These are phyloP conservation scores for Acrocalymma vagum DNA, from an alignment of 2,329 filamentous ascomycete species.

Conservation along the genomic window DNA sequence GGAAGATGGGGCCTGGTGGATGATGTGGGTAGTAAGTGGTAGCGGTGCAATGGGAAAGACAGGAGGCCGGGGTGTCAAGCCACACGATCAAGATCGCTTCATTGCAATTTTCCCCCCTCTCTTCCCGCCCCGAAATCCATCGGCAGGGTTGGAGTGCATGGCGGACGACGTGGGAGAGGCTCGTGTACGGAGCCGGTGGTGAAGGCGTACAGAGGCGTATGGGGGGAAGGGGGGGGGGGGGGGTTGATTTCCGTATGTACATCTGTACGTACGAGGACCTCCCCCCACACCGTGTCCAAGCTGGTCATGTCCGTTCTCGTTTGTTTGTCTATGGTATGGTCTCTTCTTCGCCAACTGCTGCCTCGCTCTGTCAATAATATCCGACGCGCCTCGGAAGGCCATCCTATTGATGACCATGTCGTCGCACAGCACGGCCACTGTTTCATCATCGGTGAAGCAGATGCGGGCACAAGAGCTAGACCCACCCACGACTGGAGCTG, in stretches of 20 bases:
- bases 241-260: no score
- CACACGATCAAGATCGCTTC: neutral
- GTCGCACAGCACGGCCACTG: constrained; percentile 3
- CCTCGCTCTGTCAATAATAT: constrained; percentile 3
- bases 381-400: constrained; percentile 19
- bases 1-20: neutral
- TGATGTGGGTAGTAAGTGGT: constrained; percentile 2
- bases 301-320: neutral
- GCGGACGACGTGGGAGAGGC: no score
- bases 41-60: constrained; percentile 1
- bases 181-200: no score
- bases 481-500: constrained; percentile 7
- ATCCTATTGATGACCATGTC: constrained; percentile 19
- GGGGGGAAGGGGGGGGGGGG: no score
- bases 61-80: constrained; percentile 7
- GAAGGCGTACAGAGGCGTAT: no score
- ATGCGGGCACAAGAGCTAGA: constrained; percentile 12
- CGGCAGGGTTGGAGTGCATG: no score
- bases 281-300: no score
- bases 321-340: no score
- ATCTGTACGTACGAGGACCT: no score
- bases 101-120: no score
- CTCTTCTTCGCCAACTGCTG: no score
- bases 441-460: constrained; percentile 22
- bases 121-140: no score